Base-by-base conservation (phyloP, 495 filamentous ascomycete genomes). In the Apiosordaria backusii region DNA sequence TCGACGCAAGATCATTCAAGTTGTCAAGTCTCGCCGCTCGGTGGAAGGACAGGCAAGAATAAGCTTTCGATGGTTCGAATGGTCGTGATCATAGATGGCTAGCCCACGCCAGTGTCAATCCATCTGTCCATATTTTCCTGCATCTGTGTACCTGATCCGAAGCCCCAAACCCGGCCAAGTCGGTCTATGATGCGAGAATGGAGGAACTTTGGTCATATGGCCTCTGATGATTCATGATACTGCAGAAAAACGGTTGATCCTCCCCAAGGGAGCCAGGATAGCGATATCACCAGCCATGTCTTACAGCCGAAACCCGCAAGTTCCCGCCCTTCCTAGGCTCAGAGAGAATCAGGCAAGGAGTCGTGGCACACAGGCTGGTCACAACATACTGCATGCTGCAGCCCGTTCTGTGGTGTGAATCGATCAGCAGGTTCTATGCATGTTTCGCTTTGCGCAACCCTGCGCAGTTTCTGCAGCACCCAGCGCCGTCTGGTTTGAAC, bases 251-350 rank as follows among this genome's bases (percentile, higher is more conserved):
- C 27, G 27, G 27, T 29, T 54, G 52, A 50, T 50, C 45, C 45
- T 50, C 18, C 45, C 45, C 45, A 57, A 57, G 53, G 53, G 53
- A 57, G 53, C 19, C 9, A 57, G 21, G 19, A 57, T 24, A 57
- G 19, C 53, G 53, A 57, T 57, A 57, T 57, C 53, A 55, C 52
- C 52, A 57, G 53, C 53, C 5, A 57, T 45, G 35, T 45, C 35
- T 45, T 45, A 45, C 2, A 13, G n/a, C 35, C 10, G 2, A 45
- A 45, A 45, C 35, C 35, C 35, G 5, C 35, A 45, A 45, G 10
- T 45, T 13, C 35, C 35, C 35, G 35, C 35, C 35, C 3, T 45
- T 13, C 35, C 27, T 7, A 29, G 27, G 3, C 35, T 18, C 35
- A 45, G 35, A 45, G 35, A 45, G 35, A 45, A 45, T 45, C 35